Base-by-base conservation (phyloP, 2,329 filamentous ascomycete species). In the Polychaeton citri region DNA sequence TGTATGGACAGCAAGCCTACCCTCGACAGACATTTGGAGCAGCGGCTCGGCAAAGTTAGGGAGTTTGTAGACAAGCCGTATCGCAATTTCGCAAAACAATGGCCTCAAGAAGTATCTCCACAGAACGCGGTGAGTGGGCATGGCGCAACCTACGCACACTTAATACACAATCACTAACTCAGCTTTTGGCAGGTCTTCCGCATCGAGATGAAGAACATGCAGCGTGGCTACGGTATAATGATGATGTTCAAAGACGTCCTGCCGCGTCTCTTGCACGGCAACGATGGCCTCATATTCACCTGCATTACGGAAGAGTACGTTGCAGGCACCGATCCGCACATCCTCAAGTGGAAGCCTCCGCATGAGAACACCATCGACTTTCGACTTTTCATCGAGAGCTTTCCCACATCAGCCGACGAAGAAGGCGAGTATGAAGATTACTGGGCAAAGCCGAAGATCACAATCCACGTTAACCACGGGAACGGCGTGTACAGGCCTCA, bases 221-320 rank as follows among this genome's bases (percentile, higher is more conserved):
- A 95, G 58, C 73, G 90, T 47, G 78, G 78, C 33, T 98, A 98
- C 62, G 85, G 78, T 32, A 77, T 92, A 41, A 79, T 85, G 53
- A 82, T 82, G 73, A 93, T 96, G 80, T 94, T 98, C 65, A 75
- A 78, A 46, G 72, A 87, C 38, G 75, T 92, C 31, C 74, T 96
- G 19, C 87, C 86, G 1, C 76, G 70, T 30, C 72, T 98, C 21
- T 80, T 79, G 46, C 90, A 98, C 55, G 87, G 88, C 43, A 96
- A 95, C 57, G 90, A 98, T 57, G 90, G 90, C 5, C 71, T 98
- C 32, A 94, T 98, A 53, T 98, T 96, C 61, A 96, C 90, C n/a
- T 94, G 88, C 62, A 77, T 83, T 44, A 80, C 76, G 49, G 85
- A 83, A 13, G 72, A 79, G 7, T 98, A 98, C 64, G 79, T 79